phyloP scores from a whole-genome alignment of 2,329 filamentous ascomycete genomes.

The Cladobotryum protrusum region DNA sequence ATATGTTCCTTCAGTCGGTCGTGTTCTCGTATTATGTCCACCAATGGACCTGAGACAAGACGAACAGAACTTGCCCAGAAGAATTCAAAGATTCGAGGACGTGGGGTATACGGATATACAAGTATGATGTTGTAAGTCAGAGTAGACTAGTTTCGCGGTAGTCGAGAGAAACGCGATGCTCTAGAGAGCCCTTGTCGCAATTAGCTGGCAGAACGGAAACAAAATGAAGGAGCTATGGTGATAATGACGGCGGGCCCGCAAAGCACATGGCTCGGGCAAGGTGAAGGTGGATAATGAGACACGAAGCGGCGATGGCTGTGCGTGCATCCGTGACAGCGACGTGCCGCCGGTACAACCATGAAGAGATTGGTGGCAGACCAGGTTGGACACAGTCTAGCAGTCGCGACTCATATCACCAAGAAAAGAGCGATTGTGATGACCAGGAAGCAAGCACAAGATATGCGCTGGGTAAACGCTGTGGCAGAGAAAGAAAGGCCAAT shows the following conservation, averaged over 20 bases:
- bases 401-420: background rate
- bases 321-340: conserved; percentile 1
- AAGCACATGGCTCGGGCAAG: conserved; percentile 8
- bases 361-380: background rate
- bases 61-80: no score
- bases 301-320: conserved; percentile 3
- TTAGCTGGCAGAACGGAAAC: conserved; percentile 8
- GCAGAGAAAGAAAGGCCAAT: background rate
- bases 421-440: background rate
- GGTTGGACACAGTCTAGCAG: background rate
- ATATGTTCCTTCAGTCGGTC: background rate
- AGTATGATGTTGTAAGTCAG: no score
- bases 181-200: conserved; percentile 6
- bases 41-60: no score
- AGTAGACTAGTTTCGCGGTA: background rate
- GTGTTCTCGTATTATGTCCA: no score
- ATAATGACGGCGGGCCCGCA: conserved; percentile 7
- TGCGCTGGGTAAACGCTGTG: background rate
- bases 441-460: background rate
- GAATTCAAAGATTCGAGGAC: no score
- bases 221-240: conserved; percentile 4
- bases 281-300: conserved; percentile 4
- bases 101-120: no score
- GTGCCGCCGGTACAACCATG: background rate
- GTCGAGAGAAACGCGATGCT: conserved; percentile 1